These are phyloP conservation scores for Barnettozyma wickerhamii DNA, from an alignment of 805 yeast genomes.

Conservation along the genomic window DNA sequence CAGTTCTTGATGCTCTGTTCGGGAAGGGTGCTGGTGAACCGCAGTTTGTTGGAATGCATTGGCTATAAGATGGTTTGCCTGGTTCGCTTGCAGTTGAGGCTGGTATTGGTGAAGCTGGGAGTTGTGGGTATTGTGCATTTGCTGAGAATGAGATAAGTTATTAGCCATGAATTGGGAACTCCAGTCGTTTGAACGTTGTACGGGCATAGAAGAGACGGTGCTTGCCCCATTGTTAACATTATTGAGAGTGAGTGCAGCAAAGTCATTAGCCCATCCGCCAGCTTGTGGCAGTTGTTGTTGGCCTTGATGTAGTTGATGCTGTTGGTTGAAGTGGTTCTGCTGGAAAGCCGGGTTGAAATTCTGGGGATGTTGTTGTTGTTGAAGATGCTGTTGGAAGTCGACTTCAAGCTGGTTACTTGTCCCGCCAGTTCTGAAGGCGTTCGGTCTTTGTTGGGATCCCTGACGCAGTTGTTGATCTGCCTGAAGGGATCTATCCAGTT, in stretches of 20 bases:
- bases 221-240: no score
- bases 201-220: no score
- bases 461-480: slow-evolving; percentile 17
- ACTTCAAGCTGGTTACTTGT: slow-evolving; percentile 14
- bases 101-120: slow-evolving; percentile 6
- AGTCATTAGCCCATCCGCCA: slow-evolving; percentile 24
- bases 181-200: slow-evolving; percentile 12
- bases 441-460: slow-evolving; percentile 9
- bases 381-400: slow-evolving; percentile 18
- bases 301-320: slow-evolving; percentile 9
- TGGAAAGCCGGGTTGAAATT: slow-evolving; percentile 1
- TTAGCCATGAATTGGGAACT: slow-evolving; percentile 16
- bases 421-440: slow-evolving; percentile 10
- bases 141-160: not conserved
- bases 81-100: slow-evolving; percentile 6
- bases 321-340: slow-evolving; percentile 12
- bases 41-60: slow-evolving; percentile 9
- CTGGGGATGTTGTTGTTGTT: slow-evolving; percentile 10
- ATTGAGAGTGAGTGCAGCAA: slow-evolving; percentile 14
- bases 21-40: slow-evolving; percentile 4
- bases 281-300: slow-evolving; percentile 6
- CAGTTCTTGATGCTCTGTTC: slow-evolving; percentile 23
- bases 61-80: slow-evolving; percentile 7
- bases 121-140: slow-evolving; percentile 6
- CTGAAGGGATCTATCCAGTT: slow-evolving; percentile 24